Conservation (phyloP, 176 grass and related monocot genomes). For the Olyra latifolia region DNA sequence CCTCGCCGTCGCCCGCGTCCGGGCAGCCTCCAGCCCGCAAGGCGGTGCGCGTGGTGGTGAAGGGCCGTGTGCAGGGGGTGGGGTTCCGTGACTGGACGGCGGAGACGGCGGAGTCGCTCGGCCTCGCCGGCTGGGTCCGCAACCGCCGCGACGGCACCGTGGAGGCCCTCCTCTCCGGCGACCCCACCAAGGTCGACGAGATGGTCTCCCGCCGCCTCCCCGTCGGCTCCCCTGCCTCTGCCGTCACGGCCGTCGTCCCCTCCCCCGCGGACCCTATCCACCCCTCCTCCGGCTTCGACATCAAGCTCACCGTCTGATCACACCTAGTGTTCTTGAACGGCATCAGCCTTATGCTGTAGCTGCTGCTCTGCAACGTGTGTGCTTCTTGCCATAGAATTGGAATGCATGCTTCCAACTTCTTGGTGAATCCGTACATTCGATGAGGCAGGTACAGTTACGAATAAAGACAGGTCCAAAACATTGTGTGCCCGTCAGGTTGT, state of each 20-base stretch:
- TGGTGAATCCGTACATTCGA: neutral
- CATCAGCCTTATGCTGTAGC: neutral
- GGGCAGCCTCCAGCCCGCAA: slow-evolving; percentile 25
- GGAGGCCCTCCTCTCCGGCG: slow-evolving; percentile 75
- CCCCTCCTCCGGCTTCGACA: slow-evolving; percentile 54
- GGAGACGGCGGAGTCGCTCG: slow-evolving; percentile 64
- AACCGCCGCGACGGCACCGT: slow-evolving; percentile 80
- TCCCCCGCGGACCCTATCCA: slow-evolving; percentile 53
- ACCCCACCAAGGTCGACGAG: slow-evolving; percentile 55
- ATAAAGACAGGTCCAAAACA: neutral
- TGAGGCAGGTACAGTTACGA: neutral
- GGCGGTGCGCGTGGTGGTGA: slow-evolving; percentile 62
- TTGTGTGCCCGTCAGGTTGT: neutral
- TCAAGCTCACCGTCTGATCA: slow-evolving; percentile 58
- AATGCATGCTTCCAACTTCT: neutral
- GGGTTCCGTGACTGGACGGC: slow-evolving; percentile 83
- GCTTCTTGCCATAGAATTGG: neutral
- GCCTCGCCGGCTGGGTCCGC: slow-evolving; percentile 76
- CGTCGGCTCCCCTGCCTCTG: slow-evolving; percentile 38
- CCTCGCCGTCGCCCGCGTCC: slow-evolving; percentile 28
- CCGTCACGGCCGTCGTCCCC: slow-evolving; percentile 57
- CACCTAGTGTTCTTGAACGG: neutral
- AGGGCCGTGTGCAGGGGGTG: slow-evolving; percentile 79
- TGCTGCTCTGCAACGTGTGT: neutral
- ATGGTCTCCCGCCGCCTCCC: slow-evolving; percentile 60